A percentile compares a stretch with the other conserved stretches of the same genome.
phyloP scores from a whole-genome alignment of 176 grass and related monocot genomes.

The Phoenix dactylifera region DNA sequence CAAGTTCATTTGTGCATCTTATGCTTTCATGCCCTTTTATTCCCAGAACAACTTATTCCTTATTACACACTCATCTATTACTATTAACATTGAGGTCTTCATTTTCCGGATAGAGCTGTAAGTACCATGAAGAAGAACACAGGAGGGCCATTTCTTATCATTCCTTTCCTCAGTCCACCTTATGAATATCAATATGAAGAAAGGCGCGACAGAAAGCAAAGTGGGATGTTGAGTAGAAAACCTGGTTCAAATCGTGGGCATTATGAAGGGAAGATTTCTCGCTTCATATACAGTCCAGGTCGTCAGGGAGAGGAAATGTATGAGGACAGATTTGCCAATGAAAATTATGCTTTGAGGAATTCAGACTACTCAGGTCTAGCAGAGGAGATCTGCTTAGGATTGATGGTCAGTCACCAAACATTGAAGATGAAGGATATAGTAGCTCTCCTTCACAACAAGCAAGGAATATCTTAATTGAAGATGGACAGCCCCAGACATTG shows the following conservation, averaged over 20 bases:
- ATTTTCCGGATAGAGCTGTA: slow-evolving; percentile 34
- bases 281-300: slow-evolving; percentile 40
- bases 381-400: slow-evolving; percentile 26
- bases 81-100: neutral
- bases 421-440: slow-evolving; percentile 32
- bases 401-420: slow-evolving; percentile 39
- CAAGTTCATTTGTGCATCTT: neutral
- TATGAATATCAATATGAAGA: slow-evolving; percentile 39
- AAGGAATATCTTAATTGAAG: slow-evolving; percentile 17
- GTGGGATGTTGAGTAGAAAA: slow-evolving; percentile 52
- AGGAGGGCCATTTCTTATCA: slow-evolving; percentile 71
- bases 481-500: neutral
- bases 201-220: slow-evolving; percentile 45
- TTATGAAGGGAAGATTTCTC: slow-evolving; percentile 57
- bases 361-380: slow-evolving; percentile 55
- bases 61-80: no score
- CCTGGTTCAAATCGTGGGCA: slow-evolving; percentile 68
- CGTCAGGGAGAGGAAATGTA: slow-evolving; percentile 34
- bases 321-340: slow-evolving; percentile 28
- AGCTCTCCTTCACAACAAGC: slow-evolving; percentile 24
- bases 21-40: neutral
- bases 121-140: slow-evolving; percentile 47
- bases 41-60: no score
- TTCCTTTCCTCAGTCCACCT: slow-evolving; percentile 83
- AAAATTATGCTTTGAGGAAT: slow-evolving; percentile 32